Percentiles rank a stretch among this genome's conserved stretches.
These are phyloP conservation scores for Coemansia sp. DNA, from an alignment of 192 early-diverging fungal species.

Conservation along the genomic window DNA sequence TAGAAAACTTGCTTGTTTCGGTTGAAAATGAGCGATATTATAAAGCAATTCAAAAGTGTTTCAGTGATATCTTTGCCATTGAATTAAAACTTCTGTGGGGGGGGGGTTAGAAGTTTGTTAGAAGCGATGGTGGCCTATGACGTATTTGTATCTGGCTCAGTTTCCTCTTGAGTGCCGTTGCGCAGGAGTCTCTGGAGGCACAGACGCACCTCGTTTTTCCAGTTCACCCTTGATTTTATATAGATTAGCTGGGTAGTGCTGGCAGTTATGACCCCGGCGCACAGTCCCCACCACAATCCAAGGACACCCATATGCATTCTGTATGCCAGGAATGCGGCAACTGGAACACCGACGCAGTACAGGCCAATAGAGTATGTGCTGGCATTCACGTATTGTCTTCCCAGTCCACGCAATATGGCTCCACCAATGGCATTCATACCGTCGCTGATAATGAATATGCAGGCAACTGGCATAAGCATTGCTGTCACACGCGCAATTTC, in stretches of 20 bases:
- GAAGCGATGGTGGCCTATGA: not conserved
- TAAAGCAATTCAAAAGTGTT: too few species aligned
- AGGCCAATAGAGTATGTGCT: conserved; percentile 49
- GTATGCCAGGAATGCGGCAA: conserved; percentile 53
- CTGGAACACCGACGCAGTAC: conserved; percentile 53
- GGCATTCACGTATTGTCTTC: conserved; percentile 56
- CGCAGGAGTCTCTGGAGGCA: conserved; percentile 31
- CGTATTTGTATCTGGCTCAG: not conserved
- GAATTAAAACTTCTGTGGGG: not conserved
- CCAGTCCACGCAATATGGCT: conserved; percentile 56
- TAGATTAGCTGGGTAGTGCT: conserved; percentile 31
- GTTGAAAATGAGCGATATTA: too few species aligned
- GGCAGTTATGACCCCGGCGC: conserved; percentile 43
- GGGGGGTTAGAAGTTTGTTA: not conserved
- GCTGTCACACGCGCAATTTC: conserved; percentile 27
- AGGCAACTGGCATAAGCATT: conserved; percentile 37
- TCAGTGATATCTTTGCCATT: too few species aligned
- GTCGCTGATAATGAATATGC: conserved; percentile 45
- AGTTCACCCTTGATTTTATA: conserved; percentile 25
- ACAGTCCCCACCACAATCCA: conserved; percentile 65
- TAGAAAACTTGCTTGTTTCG: too few species aligned
- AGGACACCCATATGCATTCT: conserved; percentile 58
- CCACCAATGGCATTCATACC: conserved; percentile 61
- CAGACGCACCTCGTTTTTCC: conserved; percentile 34
- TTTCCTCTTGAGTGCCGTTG: conserved; percentile 13